Conservation (phyloP, 345 rosid genomes). For the Jatropha curcas region DNA sequence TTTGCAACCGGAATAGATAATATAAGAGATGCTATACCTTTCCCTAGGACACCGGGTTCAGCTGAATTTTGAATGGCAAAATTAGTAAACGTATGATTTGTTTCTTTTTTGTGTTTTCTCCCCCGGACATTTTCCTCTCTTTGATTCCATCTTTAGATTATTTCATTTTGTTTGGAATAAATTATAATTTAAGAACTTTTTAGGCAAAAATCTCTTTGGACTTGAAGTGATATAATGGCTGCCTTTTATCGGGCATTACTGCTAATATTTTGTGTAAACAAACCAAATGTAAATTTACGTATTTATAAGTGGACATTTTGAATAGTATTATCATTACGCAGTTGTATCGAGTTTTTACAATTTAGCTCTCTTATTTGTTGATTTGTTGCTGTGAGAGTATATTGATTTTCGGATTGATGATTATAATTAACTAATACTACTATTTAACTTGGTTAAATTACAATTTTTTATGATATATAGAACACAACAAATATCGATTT, state of each 20-base stretch:
- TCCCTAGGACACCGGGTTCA: conserved; percentile 89
- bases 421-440: too few relatives aligned
- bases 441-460: too few relatives aligned
- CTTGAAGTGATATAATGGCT: background rate
- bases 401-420: too few relatives aligned
- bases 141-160: background rate
- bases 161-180: background rate
- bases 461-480: too few relatives aligned
- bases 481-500: too few relatives aligned
- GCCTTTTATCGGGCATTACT: background rate
- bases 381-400: too few relatives aligned
- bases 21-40: conserved; percentile 91
- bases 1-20: conserved; percentile 93
- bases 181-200: background rate
- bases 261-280: background rate
- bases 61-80: conserved; percentile 66
- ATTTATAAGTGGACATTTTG: too few relatives aligned
- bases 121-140: too few relatives aligned
- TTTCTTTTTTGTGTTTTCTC: background rate
- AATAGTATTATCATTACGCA: too few relatives aligned
- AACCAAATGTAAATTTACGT: background rate
- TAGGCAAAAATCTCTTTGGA: too few relatives aligned
- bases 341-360: too few relatives aligned
- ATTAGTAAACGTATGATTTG: background rate
- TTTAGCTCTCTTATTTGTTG: too few relatives aligned